Evolutionary conservation across 2,329 filamentous ascomycete genomes (phyloP), one percentile per base, ranked within the genome.

Genomic region (Trichoderma brevicompactum): DNA sequence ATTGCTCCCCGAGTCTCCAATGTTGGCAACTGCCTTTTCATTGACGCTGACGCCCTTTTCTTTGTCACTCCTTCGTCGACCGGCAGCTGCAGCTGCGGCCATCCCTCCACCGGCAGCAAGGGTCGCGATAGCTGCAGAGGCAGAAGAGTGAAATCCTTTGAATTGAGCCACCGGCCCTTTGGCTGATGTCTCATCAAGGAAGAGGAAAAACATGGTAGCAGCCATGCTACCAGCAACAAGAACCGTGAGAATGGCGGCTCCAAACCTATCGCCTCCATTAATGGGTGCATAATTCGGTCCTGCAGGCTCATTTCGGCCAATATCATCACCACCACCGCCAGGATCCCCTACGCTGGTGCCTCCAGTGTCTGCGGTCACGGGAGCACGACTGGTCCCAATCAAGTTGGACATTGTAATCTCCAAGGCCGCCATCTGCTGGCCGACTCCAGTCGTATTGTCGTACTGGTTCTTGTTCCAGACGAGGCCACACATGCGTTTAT

Each of bases 391-490:
- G 7, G 80, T 68, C 41, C 79, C 70, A 56, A 89, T 83, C 74
- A 89, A 80, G 70, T 86, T 88, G 43, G 83, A 83, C 52, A 91
- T 81, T 7, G 89, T 83, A 9, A 89, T 81, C 71, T 90, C 87
- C 74, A 91, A 78, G 2, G 85, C 87, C 1, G 85, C 82, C 89
- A 92, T 91, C 75, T 91, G 88, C 74, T 91, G 87, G 5, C 89
- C 89, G 2, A 91, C 83, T 7, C 88, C 89, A 7, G 80, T 82
- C 1, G 79, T 80, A 28, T 85, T 85, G 72, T 90, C 87, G 75
- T 83, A 90, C 8, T 75, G 74, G 64, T 81, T 77, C 61, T 82
- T 79, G 52, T 81, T 82, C 87, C 87, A 90, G 66, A 83, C 83
- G 61, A 87, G 75, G 8, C 87, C 85, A 69, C 87, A 90, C 80